Conservation (phyloP, 371 early-diverging fungal species). For the Mucor saturninus region DNA sequence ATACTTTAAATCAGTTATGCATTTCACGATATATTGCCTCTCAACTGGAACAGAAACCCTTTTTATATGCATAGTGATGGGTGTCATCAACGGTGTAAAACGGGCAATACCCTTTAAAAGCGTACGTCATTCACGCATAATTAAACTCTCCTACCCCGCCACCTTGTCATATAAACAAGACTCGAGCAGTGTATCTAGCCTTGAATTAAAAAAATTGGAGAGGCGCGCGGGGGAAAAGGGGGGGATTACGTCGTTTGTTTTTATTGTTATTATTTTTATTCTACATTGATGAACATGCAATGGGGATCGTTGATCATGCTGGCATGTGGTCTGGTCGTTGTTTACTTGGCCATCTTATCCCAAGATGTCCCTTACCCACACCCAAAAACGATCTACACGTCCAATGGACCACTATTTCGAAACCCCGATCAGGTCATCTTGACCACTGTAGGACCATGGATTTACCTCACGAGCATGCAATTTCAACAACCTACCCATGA, state of each 20-base stretch:
- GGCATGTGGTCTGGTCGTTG: constrained; percentile 35
- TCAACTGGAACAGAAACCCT: no score
- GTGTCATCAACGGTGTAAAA: no score
- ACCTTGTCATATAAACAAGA: no score
- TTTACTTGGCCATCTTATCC: constrained; percentile 42
- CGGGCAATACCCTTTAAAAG: no score
- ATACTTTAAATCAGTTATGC: no score
- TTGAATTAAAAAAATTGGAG: no score
- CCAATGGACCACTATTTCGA: constrained; percentile 14
- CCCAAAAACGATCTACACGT: constrained; percentile 34
- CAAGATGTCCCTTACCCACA: constrained; percentile 49
- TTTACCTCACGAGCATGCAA: constrained; percentile 43
- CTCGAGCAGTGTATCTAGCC: no score
- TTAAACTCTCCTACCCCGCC: no score
- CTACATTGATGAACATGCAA: constrained; percentile 37
- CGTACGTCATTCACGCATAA: no score
- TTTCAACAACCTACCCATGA: constrained; percentile 19
- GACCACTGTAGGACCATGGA: constrained; percentile 28
- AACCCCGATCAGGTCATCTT: constrained; percentile 35
- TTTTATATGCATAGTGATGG: no score
- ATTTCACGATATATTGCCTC: no score
- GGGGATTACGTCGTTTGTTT: background rate
- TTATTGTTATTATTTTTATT: constrained; percentile 6
- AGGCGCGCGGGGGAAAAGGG: no score
- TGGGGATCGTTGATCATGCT: constrained; percentile 49